These are phyloP conservation scores for Diaporthe sp. DNA, from an alignment of 2,329 filamentous ascomycete genomes.

Conservation along the genomic window DNA sequence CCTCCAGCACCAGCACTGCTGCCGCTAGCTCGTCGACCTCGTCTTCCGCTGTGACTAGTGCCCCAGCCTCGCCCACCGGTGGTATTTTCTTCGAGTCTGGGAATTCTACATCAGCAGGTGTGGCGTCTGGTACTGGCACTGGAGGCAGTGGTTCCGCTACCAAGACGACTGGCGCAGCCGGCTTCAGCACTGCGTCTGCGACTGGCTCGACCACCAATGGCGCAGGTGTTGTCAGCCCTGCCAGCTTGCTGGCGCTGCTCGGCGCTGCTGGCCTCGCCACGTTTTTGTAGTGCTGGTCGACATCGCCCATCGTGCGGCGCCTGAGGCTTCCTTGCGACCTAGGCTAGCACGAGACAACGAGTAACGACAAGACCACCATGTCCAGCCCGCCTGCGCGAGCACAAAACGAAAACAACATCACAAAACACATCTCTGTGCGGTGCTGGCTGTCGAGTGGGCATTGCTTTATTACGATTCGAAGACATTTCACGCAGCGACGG, in stretches of 20 bases:
- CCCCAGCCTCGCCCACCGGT: conserved; percentile 28
- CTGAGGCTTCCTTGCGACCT: neutral
- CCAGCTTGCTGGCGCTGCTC: conserved; percentile 48
- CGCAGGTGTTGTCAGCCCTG: conserved; percentile 50
- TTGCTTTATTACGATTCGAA: conserved; percentile 25
- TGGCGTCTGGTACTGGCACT: conserved; percentile 39
- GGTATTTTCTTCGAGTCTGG: conserved; percentile 38
- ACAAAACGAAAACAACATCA: neutral
- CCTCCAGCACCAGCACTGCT: conserved; percentile 49
- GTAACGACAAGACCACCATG: conserved; percentile 10
- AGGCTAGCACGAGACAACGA: neutral
- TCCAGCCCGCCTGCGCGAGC: neutral
- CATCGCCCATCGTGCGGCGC: conserved; percentile 1
- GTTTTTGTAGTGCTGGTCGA: conserved; percentile 45
- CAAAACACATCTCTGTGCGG: conserved; percentile 16
- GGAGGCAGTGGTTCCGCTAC: conserved; percentile 38
- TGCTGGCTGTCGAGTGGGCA: conserved; percentile 23
- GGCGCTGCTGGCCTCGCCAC: conserved; percentile 47
- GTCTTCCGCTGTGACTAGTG: conserved; percentile 32
- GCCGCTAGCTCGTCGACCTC: conserved; percentile 49
- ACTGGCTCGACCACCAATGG: conserved; percentile 49
- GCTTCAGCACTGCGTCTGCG: conserved; percentile 42
- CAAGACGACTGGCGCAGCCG: conserved; percentile 43
- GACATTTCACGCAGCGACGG: conserved; percentile 20
- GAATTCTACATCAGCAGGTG: conserved; percentile 41